Evolutionary conservation across 2,329 filamentous ascomycete genomes (phyloP).

Genomic region (Trichophyton verrucosum): DNA sequence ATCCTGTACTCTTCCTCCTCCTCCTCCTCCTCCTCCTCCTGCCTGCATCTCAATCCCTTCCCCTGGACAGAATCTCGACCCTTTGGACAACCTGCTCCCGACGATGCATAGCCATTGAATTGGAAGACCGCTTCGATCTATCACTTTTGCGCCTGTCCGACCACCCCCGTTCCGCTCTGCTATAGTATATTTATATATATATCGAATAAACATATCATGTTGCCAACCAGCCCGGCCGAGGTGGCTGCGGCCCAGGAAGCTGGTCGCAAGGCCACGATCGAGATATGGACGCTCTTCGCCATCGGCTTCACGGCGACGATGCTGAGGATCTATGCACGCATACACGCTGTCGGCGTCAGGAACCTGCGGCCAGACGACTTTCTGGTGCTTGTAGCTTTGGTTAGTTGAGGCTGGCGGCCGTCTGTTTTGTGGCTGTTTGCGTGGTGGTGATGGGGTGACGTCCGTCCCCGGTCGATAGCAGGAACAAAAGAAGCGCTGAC

Average conservation of each 20-base stretch:
- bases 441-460: background rate
- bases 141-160: background rate
- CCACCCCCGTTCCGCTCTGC: background rate
- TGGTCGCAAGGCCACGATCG: background rate
- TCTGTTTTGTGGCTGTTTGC: background rate
- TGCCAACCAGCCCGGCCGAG: conserved; percentile 5
- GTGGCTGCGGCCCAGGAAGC: background rate
- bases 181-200: background rate
- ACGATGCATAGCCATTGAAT: background rate
- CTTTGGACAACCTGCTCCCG: background rate
- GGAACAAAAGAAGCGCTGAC: background rate
- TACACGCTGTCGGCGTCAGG: conserved; percentile 21
- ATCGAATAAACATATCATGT: background rate
- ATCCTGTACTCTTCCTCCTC: too few species aligned
- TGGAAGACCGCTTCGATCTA: background rate
- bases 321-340: conserved; percentile 36
- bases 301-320: conserved; percentile 15
- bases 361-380: conserved; percentile 39
- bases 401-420: background rate
- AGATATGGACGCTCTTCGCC: conserved; percentile 4
- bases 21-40: too few species aligned
- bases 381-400: conserved; percentile 30
- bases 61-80: too few species aligned
- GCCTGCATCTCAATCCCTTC: too few species aligned
- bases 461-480: conserved; percentile 7